Evolutionary conservation across 2,329 filamentous ascomycete species (phyloP).

Genomic region (Nakataea oryzae): DNA sequence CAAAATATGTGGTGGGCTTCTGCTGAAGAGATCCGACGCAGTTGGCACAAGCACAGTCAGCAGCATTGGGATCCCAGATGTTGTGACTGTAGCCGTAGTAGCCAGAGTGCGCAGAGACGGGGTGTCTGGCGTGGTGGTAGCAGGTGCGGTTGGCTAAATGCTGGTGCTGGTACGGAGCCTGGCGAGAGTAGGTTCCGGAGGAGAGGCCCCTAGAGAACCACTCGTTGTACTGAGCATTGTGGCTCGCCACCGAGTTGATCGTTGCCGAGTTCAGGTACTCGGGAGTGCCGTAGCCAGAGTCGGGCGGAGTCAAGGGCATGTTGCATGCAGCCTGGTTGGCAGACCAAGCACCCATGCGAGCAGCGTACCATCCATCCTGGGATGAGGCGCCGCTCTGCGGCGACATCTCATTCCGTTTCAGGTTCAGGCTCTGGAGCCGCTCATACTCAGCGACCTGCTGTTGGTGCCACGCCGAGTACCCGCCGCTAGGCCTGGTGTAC

Average conservation of each 20-base stretch:
- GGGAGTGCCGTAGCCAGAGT: conserved; percentile 51
- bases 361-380: conserved; percentile 12
- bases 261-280: conserved; percentile 47
- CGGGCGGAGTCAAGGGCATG: conserved; percentile 43
- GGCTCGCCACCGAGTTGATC: conserved; percentile 18
- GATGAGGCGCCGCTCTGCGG: conserved; percentile 3
- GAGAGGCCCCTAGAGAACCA: conserved; percentile 36
- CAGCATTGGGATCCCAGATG: conserved; percentile 39
- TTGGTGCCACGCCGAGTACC: conserved; percentile 36
- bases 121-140: conserved; percentile 26
- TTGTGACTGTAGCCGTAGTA: conserved; percentile 35
- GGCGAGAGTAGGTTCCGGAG: conserved; percentile 15
- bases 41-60: conserved; percentile 38
- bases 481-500: conserved; percentile 21
- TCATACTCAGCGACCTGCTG: conserved; percentile 46
- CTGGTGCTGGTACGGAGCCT: conserved; percentile 27
- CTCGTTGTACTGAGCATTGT: conserved; percentile 45
- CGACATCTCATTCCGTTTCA: conserved; percentile 26
- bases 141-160: conserved; percentile 25
- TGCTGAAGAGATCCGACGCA: conserved; percentile 29
- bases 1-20: conserved; percentile 38
- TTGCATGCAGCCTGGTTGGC: conserved; percentile 14
- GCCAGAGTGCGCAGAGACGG: conserved; percentile 24
- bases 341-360: conserved; percentile 25
- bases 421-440: conserved; percentile 30